These are phyloP conservation scores for Kodamaea kaohsiungensis DNA, from an alignment of 805 yeast genomes.

Conservation along the genomic window DNA sequence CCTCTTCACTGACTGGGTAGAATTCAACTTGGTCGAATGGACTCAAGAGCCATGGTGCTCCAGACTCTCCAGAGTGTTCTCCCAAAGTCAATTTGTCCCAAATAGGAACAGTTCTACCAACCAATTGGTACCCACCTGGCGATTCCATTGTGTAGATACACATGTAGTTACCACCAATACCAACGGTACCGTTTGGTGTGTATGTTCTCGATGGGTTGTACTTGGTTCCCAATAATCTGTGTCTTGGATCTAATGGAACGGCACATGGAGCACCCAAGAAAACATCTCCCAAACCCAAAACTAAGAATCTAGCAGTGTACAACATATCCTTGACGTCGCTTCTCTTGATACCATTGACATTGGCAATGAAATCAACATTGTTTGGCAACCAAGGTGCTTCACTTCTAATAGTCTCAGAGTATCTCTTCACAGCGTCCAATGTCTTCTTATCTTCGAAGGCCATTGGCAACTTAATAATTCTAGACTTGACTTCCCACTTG, in stretches of 20 bases:
- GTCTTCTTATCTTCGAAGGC: constrained; percentile 94
- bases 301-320: constrained; percentile 87
- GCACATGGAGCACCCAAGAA: constrained; percentile 99
- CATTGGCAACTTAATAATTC: constrained; percentile 86
- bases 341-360: constrained; percentile 79
- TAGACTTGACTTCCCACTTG: constrained; percentile 85
- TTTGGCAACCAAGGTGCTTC: constrained; percentile 98
- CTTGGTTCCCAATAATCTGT: constrained; percentile 86
- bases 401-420: constrained; percentile 89
- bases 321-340: constrained; percentile 78
- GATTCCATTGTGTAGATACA: constrained; percentile 97
- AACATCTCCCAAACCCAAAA: constrained; percentile 94
- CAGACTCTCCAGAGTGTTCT: constrained; percentile 45
- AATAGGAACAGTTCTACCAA: constrained; percentile 95
- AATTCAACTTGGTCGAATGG: constrained; percentile 95
- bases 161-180: constrained; percentile 99
- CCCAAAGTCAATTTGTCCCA: constrained; percentile 94
- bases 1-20: constrained; percentile 87
- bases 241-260: constrained; percentile 96
- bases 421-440: constrained; percentile 84
- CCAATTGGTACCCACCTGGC: constrained; percentile 97
- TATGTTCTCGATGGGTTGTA: constrained; percentile 95
- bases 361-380: constrained; percentile 92
- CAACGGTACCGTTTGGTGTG: constrained; percentile 96
- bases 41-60: constrained; percentile 80